Percentiles rank a stretch among this genome's conserved stretches.
These are phyloP conservation scores for Citropsis articulata DNA, from an alignment of 345 rosid species.

Conservation along the genomic window DNA sequence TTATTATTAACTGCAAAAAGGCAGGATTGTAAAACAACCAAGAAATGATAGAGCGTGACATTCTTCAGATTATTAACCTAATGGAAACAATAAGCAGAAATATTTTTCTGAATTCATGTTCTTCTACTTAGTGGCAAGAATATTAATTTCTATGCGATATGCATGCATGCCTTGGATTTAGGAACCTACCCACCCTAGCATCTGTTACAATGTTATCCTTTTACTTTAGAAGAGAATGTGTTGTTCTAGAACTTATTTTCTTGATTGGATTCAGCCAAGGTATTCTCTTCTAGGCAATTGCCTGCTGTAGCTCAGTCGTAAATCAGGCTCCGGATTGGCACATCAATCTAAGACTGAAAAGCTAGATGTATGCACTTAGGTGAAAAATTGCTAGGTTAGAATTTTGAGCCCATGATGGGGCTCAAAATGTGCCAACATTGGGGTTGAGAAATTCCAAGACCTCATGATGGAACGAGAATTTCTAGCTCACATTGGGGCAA, in stretches of 20 bases:
- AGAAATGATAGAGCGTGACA: conserved; percentile 22
- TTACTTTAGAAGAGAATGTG: background rate
- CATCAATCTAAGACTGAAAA: background rate
- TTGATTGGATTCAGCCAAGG: background rate
- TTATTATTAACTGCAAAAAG: conserved; percentile 15
- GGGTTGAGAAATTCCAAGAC: background rate
- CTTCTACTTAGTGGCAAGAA: conserved; percentile 8
- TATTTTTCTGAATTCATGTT: conserved; percentile 18
- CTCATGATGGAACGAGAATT: background rate
- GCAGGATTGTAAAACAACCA: conserved; percentile 14
- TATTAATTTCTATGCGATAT: background rate
- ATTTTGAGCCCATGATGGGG: background rate
- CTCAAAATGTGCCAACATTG: background rate
- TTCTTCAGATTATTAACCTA: conserved; percentile 26
- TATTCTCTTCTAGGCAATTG: background rate
- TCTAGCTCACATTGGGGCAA: background rate
- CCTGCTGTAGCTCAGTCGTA: background rate
- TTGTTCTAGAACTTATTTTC: background rate
- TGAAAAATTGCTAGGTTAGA: background rate
- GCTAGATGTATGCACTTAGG: background rate
- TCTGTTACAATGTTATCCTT: background rate
- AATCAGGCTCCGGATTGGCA: background rate
- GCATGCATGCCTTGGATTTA: background rate
- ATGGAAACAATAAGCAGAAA: conserved; percentile 25
- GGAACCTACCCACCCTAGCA: background rate